Evolutionary conservation across 148 eudicot genomes (phyloP).

Genomic region (Dysphania ambrosioides): DNA sequence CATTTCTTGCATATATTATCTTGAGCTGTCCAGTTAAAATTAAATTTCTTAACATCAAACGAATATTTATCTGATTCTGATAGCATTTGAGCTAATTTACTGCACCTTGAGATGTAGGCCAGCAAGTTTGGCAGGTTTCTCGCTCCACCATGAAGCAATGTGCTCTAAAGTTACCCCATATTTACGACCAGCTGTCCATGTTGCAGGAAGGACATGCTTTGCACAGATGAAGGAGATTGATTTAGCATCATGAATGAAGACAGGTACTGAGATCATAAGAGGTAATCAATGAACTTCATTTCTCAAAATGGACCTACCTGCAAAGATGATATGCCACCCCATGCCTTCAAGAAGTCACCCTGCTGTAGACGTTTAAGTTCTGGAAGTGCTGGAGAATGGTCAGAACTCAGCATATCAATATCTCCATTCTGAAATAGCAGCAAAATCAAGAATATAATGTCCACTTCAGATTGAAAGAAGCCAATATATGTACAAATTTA

Average conservation of each 20-base stretch:
- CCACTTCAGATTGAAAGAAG: not conserved
- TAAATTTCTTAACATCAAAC: no score
- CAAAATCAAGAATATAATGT: constrained; percentile 3
- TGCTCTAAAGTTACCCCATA: constrained; percentile 76
- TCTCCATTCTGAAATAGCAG: constrained; percentile 58
- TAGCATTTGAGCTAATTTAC: not conserved
- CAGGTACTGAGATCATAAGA: not conserved
- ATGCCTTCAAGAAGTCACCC: constrained; percentile 90
- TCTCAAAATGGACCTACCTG: constrained; percentile 49
- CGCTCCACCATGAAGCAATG: constrained; percentile 90
- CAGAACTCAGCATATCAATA: constrained; percentile 94
- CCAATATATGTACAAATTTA: not conserved
- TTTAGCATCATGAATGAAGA: not conserved
- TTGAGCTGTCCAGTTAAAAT: no score
- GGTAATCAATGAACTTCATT: not conserved
- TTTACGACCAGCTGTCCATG: constrained; percentile 81
- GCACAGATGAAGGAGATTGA: not conserved
- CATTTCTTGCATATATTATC: not conserved
- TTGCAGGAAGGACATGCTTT: constrained; percentile 92
- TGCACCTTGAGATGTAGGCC: constrained; percentile 69
- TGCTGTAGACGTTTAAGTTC: constrained; percentile 67
- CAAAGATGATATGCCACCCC: constrained; percentile 98
- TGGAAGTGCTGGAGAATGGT: constrained; percentile 84
- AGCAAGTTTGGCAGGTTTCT: constrained; percentile 91
- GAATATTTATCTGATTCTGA: no score